Base-by-base conservation (phyloP, 306 rosid species). In the Sicyos baderoa region DNA sequence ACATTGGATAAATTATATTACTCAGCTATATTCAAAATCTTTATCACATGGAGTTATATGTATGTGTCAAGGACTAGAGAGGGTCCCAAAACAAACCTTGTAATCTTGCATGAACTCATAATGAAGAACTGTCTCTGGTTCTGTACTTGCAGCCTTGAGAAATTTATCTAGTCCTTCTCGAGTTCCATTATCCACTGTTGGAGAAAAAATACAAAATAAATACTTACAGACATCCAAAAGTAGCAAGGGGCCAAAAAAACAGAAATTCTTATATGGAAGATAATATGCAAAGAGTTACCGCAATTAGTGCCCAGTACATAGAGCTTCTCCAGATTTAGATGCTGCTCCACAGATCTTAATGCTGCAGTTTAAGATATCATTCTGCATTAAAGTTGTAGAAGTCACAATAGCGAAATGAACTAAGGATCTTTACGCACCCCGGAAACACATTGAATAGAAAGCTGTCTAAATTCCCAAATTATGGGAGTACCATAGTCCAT, bases 51-150 rank as follows among this genome's bases (percentile, higher is more conserved):
- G 50, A 62, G 27, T 18, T 42, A 44, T 44, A 19, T 42, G 12
- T 40, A 42, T 42, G 7, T 45, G 37, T 65, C 54, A 21, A 62
- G 27, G 27, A 21, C 52, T 9, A 44, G 10, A 14, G 57, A 7
- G 4, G 48, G 48, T 57, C 75, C 51, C 18, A 71, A 53, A 21
- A 61, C 78, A 70, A 79, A 92, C 97, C 98, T 93, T 89, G 82
- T 89, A 93, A 79, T 93, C 98, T 85, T 93, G 98, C 98, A 89
- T 93, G 82, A 93, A 93, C 81, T 93, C 98, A 0, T 93, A 93
- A 80, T 93, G 98, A 55, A 93, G 95, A 82, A 93, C 98, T 57
- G 96, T 93, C 74, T 89, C 97, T 10, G 98, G 95, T 69, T 89
- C 84, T 44, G 72, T 67, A 79, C 98, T 93, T 9, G 98, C 98